Base-by-base conservation (phyloP, 805 yeast species). In the Candida coquimbonensis region DNA sequence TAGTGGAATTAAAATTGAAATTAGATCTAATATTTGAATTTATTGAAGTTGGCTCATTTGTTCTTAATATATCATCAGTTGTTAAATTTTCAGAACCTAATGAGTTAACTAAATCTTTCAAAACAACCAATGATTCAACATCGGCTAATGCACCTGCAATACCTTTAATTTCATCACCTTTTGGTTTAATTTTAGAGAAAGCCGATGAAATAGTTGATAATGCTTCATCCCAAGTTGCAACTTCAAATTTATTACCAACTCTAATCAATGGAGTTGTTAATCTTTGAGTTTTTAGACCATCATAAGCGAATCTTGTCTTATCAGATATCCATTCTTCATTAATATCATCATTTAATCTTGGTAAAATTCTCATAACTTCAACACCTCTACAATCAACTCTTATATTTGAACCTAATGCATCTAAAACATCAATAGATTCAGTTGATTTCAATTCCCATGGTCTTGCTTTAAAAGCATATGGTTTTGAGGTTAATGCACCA, bases 391-490 rank as follows among this genome's bases (percentile, higher is more conserved):
- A 78, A 65, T 87, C 96, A 44, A 87, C 88, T 63, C 96, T 76
- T 53, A 87, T 77, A 59, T 81, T 84, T 38, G 91, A 82, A 25
- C 96, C 96, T 34, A 87, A 63, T 21, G 81, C 96, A 65, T 87
- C 96, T 69, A 80, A 66, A 13, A 87, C 93, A 64, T 87, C 96
- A 56, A 87, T 76, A 43, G 91, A 75, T 66, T 87, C 96, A 40
- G 95, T 86, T 72, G 86, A 80, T 71, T 86, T 87, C 63, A 87
- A 76, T 68, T 87, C 96, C 96, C 96, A 87, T 29, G 96, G 95
- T 63, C 96, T 78, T 14, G 95, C 95, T 62, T 79, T 81, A 75
- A 87, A 87, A n/a, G 96, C 89, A 59, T 87, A 87, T 25, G 96
- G 96, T 67, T 87, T 87, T 27, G 87, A 80, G 33, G 96, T 87